phyloP scores from a whole-genome alignment of 495 filamentous ascomycete genomes.

The Neurospora intermedia region DNA sequence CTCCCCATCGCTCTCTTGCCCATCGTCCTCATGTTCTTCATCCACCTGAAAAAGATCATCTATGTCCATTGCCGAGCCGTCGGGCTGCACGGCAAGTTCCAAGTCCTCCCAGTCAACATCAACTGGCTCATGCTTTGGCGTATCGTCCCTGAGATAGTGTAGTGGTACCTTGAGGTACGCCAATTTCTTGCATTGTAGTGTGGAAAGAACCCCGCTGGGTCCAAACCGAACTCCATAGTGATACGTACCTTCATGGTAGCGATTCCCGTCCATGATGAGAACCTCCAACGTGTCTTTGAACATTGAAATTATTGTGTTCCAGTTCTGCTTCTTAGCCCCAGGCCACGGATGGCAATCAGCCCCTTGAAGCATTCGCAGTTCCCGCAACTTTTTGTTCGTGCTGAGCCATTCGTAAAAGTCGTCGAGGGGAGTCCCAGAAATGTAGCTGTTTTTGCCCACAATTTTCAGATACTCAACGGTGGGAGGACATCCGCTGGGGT shows the following conservation, averaged over 20 bases:
- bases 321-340: background rate
- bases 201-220: background rate
- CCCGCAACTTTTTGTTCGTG: background rate
- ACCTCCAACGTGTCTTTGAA: background rate
- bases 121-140: background rate
- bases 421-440: background rate
- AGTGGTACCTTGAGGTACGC: background rate
- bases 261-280: background rate
- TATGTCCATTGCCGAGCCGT: background rate
- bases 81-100: background rate
- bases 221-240: background rate
- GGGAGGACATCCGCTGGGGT: background rate
- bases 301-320: background rate
- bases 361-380: background rate
- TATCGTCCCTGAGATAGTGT: background rate
- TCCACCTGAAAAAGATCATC: background rate
- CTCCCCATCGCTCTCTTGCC: background rate
- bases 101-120: background rate
- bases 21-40: background rate
- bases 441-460: background rate
- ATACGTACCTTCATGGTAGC: accelerated
- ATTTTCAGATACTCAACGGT: background rate
- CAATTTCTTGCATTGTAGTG: background rate
- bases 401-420: background rate
- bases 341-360: background rate